Conservation (phyloP, 2,329 filamentous ascomycete genomes). For the Talaromyces sp. region DNA sequence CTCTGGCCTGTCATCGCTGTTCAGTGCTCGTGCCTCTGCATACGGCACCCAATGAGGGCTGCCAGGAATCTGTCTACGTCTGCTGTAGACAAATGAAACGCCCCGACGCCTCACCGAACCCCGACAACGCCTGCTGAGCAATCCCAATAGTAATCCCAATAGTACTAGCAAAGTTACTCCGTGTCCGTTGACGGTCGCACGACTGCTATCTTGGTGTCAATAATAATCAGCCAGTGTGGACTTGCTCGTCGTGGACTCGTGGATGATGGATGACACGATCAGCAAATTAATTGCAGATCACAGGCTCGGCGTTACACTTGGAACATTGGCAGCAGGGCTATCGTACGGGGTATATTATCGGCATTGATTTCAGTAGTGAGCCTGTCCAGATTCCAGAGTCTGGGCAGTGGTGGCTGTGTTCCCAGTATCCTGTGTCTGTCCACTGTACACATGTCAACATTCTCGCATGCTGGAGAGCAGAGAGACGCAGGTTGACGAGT, state of each 20-base stretch:
- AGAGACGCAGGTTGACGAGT: no score
- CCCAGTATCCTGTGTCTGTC: no score
- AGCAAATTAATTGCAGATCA: background rate
- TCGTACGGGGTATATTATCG: background rate
- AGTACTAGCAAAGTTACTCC: no score
- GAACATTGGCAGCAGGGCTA: background rate
- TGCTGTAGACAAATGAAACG: background rate
- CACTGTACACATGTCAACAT: no score
- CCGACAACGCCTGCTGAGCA: background rate
- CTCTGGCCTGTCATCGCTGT: background rate
- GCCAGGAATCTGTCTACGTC: background rate
- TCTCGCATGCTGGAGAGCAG: background rate
- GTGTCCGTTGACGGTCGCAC: no score
- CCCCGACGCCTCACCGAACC: background rate
- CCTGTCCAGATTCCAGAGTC: background rate
- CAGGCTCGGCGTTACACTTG: background rate
- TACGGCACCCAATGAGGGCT: background rate
- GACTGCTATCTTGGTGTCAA: no score
- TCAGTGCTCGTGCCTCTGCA: background rate
- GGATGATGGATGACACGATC: background rate
- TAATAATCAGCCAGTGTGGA: background rate
- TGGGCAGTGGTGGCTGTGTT: background rate
- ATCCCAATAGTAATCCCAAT: background rate
- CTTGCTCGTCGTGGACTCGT: background rate
- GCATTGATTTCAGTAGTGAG: no score